Evolutionary conservation across 2,329 filamentous ascomycete genomes (phyloP).

Genomic region (Paraphoma sp.): DNA sequence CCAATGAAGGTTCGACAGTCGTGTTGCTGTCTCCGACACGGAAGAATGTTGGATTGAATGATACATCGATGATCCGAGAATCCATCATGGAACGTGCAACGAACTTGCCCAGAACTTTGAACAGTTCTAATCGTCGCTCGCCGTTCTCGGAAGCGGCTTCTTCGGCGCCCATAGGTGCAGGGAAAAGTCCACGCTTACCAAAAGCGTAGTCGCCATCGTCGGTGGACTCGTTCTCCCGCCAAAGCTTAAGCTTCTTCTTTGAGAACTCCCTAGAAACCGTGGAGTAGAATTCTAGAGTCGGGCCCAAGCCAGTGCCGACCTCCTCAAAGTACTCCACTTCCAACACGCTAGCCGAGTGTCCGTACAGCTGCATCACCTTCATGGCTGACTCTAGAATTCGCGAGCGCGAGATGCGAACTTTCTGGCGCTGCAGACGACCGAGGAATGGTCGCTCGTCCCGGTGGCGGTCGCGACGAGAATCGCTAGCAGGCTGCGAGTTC

Average conservation of each 20-base stretch:
- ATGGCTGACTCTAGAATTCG: constrained; percentile 95
- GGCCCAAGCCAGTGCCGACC: constrained; percentile 93
- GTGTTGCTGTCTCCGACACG: constrained; percentile 75
- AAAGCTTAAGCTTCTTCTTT: constrained; percentile 95
- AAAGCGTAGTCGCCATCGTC: constrained; percentile 82
- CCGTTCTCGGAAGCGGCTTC: constrained; percentile 77
- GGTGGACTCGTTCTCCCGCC: constrained; percentile 85
- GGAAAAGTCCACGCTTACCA: constrained; percentile 85
- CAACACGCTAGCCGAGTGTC: constrained; percentile 91
- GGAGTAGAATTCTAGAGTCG: constrained; percentile 97
- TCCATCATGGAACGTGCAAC: constrained; percentile 98
- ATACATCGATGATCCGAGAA: constrained; percentile 95
- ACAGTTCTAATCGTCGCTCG: constrained; percentile 86
- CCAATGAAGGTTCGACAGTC: constrained; percentile 80
- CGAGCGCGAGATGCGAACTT: constrained; percentile 94
- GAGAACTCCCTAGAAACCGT: constrained; percentile 97
- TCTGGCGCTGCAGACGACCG: constrained; percentile 90
- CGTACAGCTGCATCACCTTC: constrained; percentile 99
- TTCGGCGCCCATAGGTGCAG: constrained; percentile 83
- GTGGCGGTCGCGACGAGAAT: constrained; percentile 79
- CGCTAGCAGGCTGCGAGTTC: constrained; percentile 82
- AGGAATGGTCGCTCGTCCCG: constrained; percentile 91
- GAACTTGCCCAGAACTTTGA: constrained; percentile 95
- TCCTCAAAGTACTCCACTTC: constrained; percentile 99
- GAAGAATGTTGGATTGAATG: constrained; percentile 98